Percentiles rank a stretch among this genome's conserved stretches.
Evolutionary conservation across 495 filamentous ascomycete genomes (phyloP).

Genomic region (Penicillium canariense): DNA sequence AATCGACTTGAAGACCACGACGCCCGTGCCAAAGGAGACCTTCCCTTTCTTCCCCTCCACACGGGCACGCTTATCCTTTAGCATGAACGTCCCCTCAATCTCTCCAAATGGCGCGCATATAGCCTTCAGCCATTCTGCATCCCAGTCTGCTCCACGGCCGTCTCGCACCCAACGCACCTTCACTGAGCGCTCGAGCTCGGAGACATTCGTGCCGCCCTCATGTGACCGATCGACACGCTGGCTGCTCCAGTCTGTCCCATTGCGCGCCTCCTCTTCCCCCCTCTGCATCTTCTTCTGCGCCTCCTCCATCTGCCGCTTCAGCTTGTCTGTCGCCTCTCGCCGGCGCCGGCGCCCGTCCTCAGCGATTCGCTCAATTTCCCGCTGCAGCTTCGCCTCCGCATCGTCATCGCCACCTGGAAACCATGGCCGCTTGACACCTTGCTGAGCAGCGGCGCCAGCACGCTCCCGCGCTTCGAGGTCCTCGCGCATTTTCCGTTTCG

Average conservation of each 20-base stretch:
- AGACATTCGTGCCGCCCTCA: conserved; percentile 46
- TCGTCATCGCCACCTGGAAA: conserved; percentile 43
- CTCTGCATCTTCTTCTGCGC: conserved; percentile 40
- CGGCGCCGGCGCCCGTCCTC: conserved; percentile 59
- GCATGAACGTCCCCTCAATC: conserved; percentile 52
- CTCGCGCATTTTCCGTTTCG: conserved; percentile 70
- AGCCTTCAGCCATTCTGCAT: conserved; percentile 40
- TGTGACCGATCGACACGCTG: conserved; percentile 42
- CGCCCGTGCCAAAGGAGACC: conserved; percentile 51
- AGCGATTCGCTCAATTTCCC: conserved; percentile 60
- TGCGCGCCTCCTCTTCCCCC: conserved; percentile 37
- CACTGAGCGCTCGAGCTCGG: conserved; percentile 57
- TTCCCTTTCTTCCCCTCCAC: conserved; percentile 53
- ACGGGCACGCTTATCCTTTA: conserved; percentile 55
- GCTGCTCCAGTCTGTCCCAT: conserved; percentile 30
- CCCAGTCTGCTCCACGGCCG: conserved; percentile 41
- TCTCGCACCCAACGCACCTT: conserved; percentile 59
- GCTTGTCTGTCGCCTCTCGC: conserved; percentile 48
- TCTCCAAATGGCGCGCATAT: conserved; percentile 56
- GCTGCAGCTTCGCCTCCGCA: conserved; percentile 55
- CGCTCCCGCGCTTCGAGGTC: conserved; percentile 67
- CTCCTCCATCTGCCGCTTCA: conserved; percentile 50
- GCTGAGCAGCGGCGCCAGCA: conserved; percentile 33
- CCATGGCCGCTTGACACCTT: conserved; percentile 50
- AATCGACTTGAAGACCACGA: conserved; percentile 57